phyloP scores from a whole-genome alignment of 306 rosid species.

The Myrica gale region DNA sequence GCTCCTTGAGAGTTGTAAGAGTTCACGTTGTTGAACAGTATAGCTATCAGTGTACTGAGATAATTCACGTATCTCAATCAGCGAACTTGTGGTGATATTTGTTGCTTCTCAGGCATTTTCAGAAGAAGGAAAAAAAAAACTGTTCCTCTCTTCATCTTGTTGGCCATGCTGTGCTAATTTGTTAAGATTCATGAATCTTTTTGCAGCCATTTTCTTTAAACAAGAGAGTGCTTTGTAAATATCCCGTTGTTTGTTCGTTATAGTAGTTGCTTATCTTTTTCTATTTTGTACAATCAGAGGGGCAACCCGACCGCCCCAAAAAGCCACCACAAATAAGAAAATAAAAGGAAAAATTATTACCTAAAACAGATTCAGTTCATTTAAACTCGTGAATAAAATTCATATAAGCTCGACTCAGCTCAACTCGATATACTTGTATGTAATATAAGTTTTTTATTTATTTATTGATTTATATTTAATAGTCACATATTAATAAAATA shows the following conservation, averaged over 20 bases:
- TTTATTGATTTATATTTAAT: too few species aligned
- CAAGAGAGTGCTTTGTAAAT: background rate
- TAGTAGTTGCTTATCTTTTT: background rate
- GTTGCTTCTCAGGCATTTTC: background rate
- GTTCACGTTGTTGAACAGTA: background rate
- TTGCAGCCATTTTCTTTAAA: background rate
- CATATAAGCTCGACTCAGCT: too few species aligned
- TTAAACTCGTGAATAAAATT: too few species aligned
- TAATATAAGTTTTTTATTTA: too few species aligned
- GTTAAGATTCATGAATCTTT: background rate
- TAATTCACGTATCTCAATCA: background rate
- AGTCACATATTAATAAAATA: too few species aligned
- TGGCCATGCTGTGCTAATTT: background rate
- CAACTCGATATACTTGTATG: too few species aligned
- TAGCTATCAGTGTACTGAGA: background rate
- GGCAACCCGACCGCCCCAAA: too few species aligned
- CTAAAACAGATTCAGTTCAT: too few species aligned
- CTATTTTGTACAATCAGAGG: too few species aligned
- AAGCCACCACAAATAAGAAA: too few species aligned
- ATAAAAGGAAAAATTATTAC: too few species aligned
- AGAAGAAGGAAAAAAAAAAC: background rate
- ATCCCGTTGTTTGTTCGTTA: background rate
- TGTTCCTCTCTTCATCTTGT: background rate
- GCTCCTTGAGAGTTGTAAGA: background rate
- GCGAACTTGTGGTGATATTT: background rate